Conservation (phyloP, 148 eudicot species). For the Vaccinium macrocarpon region DNA sequence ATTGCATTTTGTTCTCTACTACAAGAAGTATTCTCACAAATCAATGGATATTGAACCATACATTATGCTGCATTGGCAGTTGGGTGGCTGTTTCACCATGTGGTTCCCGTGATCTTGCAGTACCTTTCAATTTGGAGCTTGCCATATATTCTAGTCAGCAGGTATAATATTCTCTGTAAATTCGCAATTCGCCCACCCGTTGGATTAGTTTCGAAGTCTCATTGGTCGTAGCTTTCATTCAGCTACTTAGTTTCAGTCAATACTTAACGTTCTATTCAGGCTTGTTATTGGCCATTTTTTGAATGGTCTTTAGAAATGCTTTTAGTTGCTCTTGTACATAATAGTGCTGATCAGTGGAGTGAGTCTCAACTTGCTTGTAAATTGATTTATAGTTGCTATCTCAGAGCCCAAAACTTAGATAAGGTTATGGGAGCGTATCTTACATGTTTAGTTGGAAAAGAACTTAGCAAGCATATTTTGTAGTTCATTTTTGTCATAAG, state of each 20-base stretch:
- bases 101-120: conserved; percentile 61
- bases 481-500: neutral
- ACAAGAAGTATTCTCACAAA: conserved; percentile 3
- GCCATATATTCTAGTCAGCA: conserved; percentile 62
- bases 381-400: conserved; percentile 7
- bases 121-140: conserved; percentile 90
- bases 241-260: neutral
- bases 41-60: neutral
- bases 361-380: neutral
- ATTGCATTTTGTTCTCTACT: conserved; percentile 2
- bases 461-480: neutral
- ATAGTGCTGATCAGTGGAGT: neutral
- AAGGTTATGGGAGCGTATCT: neutral
- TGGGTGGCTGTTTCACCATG: conserved; percentile 86
- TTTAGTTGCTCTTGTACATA: neutral
- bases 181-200: neutral
- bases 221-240: neutral
- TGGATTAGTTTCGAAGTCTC: neutral
- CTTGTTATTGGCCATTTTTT: neutral
- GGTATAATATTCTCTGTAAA: conserved; percentile 39
- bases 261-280: neutral
- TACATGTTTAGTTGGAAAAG: neutral
- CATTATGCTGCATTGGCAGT: conserved; percentile 35
- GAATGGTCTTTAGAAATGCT: neutral
- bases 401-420: neutral